These are phyloP conservation scores for Sporisorium exsertum DNA, from an alignment of 1,284 basidiomycete species.

Conservation along the genomic window DNA sequence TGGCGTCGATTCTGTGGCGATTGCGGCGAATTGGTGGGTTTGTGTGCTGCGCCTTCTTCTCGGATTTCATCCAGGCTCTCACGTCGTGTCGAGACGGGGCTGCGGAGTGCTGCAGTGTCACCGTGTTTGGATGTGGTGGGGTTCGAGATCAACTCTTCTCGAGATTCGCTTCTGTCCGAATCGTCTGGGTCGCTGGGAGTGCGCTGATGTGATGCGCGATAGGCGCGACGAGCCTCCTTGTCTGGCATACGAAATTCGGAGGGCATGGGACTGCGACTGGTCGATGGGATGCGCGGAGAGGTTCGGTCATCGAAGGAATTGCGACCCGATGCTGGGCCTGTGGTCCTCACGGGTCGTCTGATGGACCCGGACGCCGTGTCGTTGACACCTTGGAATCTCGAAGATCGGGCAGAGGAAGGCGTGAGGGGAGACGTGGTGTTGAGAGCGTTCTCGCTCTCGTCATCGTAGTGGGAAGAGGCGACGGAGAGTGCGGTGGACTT, in stretches of 20 bases:
- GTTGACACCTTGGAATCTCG: slow-evolving; percentile 16
- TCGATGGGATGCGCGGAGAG: slow-evolving; percentile 7
- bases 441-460: slow-evolving; percentile 1
- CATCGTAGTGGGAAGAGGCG: slow-evolving; percentile 20
- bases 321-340: slow-evolving; percentile 27
- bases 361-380: slow-evolving; percentile 28
- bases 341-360: slow-evolving; percentile 20
- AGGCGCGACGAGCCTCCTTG: slow-evolving; percentile 45
- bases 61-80: slow-evolving; percentile 40
- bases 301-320: slow-evolving; percentile 25
- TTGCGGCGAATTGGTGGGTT: not conserved
- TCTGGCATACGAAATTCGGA: slow-evolving; percentile 48
- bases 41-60: slow-evolving; percentile 20
- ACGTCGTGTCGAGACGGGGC: slow-evolving; percentile 14
- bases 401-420: slow-evolving; percentile 11
- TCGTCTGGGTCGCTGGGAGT: slow-evolving; percentile 19
- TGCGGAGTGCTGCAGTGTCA: slow-evolving; percentile 6
- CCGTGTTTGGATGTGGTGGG: not conserved
- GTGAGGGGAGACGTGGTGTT: slow-evolving; percentile 10
- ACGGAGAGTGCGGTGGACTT: slow-evolving; percentile 37
- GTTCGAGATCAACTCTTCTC: not conserved
- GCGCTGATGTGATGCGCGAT: slow-evolving; percentile 39
- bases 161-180: slow-evolving; percentile 24
- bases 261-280: slow-evolving; percentile 43
- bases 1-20: slow-evolving; percentile 23